Evolutionary conservation across 768 basidiomycete species (phyloP).

Genomic region (Clavaria fumosa): DNA sequence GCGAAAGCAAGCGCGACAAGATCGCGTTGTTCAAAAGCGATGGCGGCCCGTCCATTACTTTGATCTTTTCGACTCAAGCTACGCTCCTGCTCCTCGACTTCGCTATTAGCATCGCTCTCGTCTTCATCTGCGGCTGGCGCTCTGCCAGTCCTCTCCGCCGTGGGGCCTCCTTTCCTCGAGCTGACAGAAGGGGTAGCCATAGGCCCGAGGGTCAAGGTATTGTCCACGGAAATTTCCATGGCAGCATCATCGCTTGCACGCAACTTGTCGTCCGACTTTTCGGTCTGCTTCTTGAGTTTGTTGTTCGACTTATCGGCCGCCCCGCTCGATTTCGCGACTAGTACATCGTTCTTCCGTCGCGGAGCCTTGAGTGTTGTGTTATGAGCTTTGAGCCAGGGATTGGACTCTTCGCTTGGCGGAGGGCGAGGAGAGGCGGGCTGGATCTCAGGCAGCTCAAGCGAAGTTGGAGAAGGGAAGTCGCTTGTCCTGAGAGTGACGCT

Average conservation of each 20-base stretch:
- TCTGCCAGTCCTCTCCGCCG: constrained; percentile 24
- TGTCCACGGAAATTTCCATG: constrained; percentile 59
- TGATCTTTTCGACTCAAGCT: constrained; percentile 26
- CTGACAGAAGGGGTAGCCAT: too few relatives aligned
- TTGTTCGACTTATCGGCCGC: constrained; percentile 51
- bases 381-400: constrained; percentile 66
- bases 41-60: constrained; percentile 29
- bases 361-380: constrained; percentile 29
- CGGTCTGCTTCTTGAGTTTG: constrained; percentile 50
- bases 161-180: too few relatives aligned
- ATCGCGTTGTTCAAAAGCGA: constrained; percentile 80
- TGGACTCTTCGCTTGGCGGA: constrained; percentile 20
- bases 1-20: constrained; percentile 92
- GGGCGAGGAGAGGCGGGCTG: constrained; percentile 25
- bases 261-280: constrained; percentile 43
- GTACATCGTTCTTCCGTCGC: constrained; percentile 59
- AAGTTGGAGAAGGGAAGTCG: too few relatives aligned
- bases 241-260: constrained; percentile 56
- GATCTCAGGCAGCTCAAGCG: too few relatives aligned
- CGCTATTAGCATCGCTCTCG: constrained; percentile 44
- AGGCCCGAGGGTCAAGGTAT: constrained; percentile 30
- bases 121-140: constrained; percentile 33
- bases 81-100: constrained; percentile 56
- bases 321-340: constrained; percentile 52
- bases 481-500: constrained; percentile 56